phyloP scores from a whole-genome alignment of 306 rosid species.

The Datisca glomerata region DNA sequence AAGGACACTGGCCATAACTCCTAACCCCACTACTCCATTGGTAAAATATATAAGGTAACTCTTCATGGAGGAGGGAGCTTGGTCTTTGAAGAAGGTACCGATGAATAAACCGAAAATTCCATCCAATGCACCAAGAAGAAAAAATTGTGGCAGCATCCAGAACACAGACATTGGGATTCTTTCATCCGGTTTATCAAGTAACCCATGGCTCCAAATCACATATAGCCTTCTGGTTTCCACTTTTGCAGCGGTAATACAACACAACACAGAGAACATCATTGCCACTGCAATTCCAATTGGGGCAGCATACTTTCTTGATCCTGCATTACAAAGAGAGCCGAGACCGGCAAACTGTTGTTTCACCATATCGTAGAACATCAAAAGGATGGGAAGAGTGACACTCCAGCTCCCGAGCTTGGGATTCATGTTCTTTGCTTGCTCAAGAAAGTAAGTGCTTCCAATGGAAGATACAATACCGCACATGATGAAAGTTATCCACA shows the following conservation, averaged over 20 bases:
- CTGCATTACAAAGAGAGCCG: background rate
- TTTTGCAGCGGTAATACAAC: conserved; percentile 22
- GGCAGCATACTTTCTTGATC: background rate
- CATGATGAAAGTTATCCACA: conserved; percentile 10
- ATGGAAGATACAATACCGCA: conserved; percentile 21
- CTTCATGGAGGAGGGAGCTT: background rate
- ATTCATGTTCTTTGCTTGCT: conserved; percentile 21
- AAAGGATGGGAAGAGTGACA: conserved; percentile 13
- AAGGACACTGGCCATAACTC: conserved; percentile 14
- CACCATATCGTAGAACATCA: conserved; percentile 3
- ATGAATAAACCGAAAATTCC: conserved; percentile 5
- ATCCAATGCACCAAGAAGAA: conserved; percentile 16
- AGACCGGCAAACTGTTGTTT: background rate
- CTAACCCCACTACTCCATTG: conserved; percentile 11
- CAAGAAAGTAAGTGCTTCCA: conserved; percentile 24
- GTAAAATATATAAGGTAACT: background rate
- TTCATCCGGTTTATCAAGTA: conserved; percentile 10
- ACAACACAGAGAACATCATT: conserved; percentile 15
- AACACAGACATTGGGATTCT: conserved; percentile 22
- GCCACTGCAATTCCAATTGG: conserved; percentile 5
- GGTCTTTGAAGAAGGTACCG: background rate
- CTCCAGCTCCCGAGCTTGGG: conserved; percentile 6
- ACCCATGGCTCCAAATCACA: conserved; percentile 10
- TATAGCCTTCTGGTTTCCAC: conserved; percentile 19
- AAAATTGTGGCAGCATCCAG: conserved; percentile 30